These are phyloP conservation scores for Penicillium rolfsii DNA, from an alignment of 2,329 filamentous ascomycete species.

Conservation along the genomic window DNA sequence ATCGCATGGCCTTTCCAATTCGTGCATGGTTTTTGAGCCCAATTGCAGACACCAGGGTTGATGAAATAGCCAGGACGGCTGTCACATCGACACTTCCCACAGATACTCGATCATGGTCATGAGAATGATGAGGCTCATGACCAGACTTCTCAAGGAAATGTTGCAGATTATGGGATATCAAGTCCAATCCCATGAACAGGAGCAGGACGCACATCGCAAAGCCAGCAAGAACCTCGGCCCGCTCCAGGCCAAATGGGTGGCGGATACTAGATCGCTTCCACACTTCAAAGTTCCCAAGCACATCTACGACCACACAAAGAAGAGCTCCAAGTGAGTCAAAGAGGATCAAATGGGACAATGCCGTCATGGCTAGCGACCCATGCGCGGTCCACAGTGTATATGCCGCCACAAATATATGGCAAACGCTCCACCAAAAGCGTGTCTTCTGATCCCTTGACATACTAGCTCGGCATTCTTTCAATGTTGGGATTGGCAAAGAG, in stretches of 20 bases:
- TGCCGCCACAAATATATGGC: constrained; percentile 79
- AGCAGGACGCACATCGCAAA: constrained; percentile 96
- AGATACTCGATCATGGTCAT: constrained; percentile 68
- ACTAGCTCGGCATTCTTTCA: constrained; percentile 82
- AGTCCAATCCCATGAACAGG: constrained; percentile 95
- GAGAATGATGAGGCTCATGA: constrained; percentile 73
- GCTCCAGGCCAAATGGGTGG: constrained; percentile 89
- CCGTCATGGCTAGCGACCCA: constrained; percentile 86
- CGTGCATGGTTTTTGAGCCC: constrained; percentile 86
- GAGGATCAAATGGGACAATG: constrained; percentile 88
- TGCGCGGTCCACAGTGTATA: constrained; percentile 85
- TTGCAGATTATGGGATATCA: constrained; percentile 90
- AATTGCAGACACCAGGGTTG: constrained; percentile 84
- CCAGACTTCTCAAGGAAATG: constrained; percentile 81
- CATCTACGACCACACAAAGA: constrained; percentile 88
- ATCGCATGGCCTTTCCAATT: constrained; percentile 88
- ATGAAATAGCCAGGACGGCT: constrained; percentile 76
- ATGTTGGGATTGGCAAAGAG: constrained; percentile 87
- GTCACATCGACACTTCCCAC: constrained; percentile 80
- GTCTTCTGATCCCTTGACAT: constrained; percentile 87
- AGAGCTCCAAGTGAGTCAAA: constrained; percentile 93
- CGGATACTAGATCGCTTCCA: constrained; percentile 92
- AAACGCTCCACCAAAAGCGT: constrained; percentile 84
- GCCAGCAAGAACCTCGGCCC: constrained; percentile 89
- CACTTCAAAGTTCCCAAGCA: constrained; percentile 94